Evolutionary conservation across 2,329 filamentous ascomycete genomes (phyloP).

Genomic region (Endoconidiophora laricicola): DNA sequence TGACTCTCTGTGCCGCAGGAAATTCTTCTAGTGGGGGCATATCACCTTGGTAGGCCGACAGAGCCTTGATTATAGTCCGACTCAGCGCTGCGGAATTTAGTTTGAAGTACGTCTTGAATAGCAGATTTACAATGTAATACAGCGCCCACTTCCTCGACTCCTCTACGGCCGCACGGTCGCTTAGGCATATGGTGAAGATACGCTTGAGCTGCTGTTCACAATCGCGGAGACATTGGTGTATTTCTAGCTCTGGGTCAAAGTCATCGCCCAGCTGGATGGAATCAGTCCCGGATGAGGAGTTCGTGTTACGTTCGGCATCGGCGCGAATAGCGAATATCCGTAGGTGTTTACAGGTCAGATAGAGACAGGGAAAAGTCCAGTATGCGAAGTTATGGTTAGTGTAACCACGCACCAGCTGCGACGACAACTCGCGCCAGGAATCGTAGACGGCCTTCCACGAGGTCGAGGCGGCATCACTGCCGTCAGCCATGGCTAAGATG

Average conservation of each 20-base stretch:
- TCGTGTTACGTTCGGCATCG: slow-evolving; percentile 47
- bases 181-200: slow-evolving; percentile 80
- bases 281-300: slow-evolving; percentile 22
- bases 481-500: slow-evolving; percentile 49
- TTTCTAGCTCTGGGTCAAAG: slow-evolving; percentile 56
- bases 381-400: slow-evolving; percentile 58
- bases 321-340: slow-evolving; percentile 81
- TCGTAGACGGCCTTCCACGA: slow-evolving; percentile 68
- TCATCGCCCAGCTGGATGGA: slow-evolving; percentile 45
- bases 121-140: slow-evolving; percentile 82
- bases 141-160: slow-evolving; percentile 96
- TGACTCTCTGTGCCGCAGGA: slow-evolving; percentile 79
- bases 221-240: slow-evolving; percentile 77
- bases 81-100: slow-evolving; percentile 79
- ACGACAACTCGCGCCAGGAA: slow-evolving; percentile 72
- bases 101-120: slow-evolving; percentile 98
- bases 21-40: slow-evolving; percentile 68
- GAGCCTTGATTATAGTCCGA: slow-evolving; percentile 73
- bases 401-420: slow-evolving; percentile 65
- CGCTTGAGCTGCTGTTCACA: slow-evolving; percentile 79
- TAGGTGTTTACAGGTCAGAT: slow-evolving; percentile 72
- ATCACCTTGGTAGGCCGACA: slow-evolving; percentile 61
- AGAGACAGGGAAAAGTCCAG: slow-evolving; percentile 87
- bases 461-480: slow-evolving; percentile 21
- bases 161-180: slow-evolving; percentile 67